Conservation (phyloP, 148 eudicot species). For the Polygonum aviculare region DNA sequence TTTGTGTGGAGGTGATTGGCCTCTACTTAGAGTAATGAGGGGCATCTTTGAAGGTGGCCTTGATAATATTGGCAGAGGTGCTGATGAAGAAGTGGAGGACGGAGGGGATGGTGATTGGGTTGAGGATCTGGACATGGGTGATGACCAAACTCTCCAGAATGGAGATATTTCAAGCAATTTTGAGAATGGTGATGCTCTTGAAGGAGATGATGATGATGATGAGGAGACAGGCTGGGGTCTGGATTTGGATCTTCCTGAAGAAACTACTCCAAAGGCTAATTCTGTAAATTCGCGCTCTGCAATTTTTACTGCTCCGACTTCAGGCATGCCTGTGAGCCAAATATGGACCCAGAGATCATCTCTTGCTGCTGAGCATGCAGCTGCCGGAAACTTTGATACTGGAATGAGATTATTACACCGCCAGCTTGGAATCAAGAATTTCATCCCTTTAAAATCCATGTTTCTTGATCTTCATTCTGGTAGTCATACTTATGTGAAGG, state of each 20-base stretch:
- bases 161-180: slow-evolving; percentile 33
- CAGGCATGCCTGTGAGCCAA: slow-evolving; percentile 41
- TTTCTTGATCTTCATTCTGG: slow-evolving; percentile 35
- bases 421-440: slow-evolving; percentile 38
- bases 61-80: slow-evolving; percentile 29
- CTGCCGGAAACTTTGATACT: slow-evolving; percentile 42
- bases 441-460: slow-evolving; percentile 29
- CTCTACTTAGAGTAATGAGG: slow-evolving; percentile 49
- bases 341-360: slow-evolving; percentile 41
- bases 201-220: slow-evolving; percentile 27
- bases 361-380: slow-evolving; percentile 39
- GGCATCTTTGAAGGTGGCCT: slow-evolving; percentile 64
- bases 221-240: slow-evolving; percentile 41
- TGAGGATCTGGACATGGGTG: slow-evolving; percentile 48
- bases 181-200: slow-evolving; percentile 37
- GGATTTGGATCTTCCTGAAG: slow-evolving; percentile 42
- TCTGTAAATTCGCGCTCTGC: slow-evolving; percentile 23
- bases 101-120: slow-evolving; percentile 52
- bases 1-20: slow-evolving; percentile 60
- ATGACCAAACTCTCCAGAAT: slow-evolving; percentile 33
- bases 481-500: slow-evolving; percentile 32
- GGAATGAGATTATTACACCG: slow-evolving; percentile 38
- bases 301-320: slow-evolving; percentile 27
- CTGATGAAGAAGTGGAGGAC: slow-evolving; percentile 51
- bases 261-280: slow-evolving; percentile 27